A percentile compares a stretch with the other conserved stretches of the same genome.
Evolutionary conservation across 78 protist species (phyloP).

Genomic region (Planoprotostelium fungivorum): DNA sequence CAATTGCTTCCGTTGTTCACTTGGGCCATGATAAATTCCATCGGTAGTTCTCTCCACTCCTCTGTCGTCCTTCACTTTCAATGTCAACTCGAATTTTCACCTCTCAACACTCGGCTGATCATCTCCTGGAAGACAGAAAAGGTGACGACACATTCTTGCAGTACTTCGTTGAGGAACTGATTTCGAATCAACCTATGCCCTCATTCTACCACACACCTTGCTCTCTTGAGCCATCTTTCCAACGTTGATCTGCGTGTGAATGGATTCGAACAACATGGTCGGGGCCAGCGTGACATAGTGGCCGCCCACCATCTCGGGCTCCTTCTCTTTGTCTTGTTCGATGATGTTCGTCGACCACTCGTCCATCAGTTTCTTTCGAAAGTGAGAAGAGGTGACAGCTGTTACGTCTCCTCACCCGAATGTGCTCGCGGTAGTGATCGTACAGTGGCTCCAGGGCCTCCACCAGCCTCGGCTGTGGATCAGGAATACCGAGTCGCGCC

Average conservation of each 20-base stretch:
- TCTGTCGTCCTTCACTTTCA: background rate
- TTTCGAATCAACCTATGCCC: background rate
- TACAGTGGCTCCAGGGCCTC: background rate
- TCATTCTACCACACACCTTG: background rate
- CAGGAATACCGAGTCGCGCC: background rate
- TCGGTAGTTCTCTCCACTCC: background rate
- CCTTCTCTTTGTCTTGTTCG: background rate
- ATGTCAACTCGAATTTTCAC: background rate
- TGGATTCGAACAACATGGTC: background rate
- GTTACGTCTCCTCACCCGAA: background rate
- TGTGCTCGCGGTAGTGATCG: background rate
- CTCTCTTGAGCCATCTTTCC: background rate
- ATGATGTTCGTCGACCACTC: background rate
- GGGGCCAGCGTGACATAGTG: background rate
- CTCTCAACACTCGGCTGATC: background rate
- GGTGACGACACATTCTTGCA: background rate
- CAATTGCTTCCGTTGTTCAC: background rate
- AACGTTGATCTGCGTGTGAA: background rate
- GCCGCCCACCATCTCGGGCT: background rate
- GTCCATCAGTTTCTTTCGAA: background rate
- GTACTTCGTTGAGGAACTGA: background rate
- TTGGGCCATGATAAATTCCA: background rate
- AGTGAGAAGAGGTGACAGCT: background rate
- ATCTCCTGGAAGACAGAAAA: background rate
- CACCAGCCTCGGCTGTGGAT: background rate